Evolutionary conservation across 2,329 filamentous ascomycete genomes (phyloP).

Genomic region (Exophiala bonariae): DNA sequence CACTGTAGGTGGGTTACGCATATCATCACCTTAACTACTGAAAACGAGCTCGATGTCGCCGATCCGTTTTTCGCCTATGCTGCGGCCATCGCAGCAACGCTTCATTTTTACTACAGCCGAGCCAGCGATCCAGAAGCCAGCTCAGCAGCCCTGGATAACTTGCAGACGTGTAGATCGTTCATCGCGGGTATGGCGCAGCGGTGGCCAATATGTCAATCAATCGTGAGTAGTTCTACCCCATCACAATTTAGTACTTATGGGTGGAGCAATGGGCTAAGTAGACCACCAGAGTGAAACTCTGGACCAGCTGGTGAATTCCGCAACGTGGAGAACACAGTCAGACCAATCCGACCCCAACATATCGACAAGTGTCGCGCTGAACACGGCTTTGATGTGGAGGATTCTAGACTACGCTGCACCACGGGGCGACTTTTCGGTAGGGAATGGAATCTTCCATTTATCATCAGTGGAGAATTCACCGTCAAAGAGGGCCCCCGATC

Average conservation of each 20-base stretch:
- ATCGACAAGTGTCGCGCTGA: slow-evolving; percentile 55
- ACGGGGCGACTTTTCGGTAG: slow-evolving; percentile 43
- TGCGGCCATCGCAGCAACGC: slow-evolving; percentile 53
- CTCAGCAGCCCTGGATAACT: slow-evolving; percentile 47
- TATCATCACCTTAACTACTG: slow-evolving; percentile 55
- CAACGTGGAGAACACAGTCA: slow-evolving; percentile 39
- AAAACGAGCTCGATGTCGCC: slow-evolving; percentile 50
- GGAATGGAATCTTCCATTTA: slow-evolving; percentile 39
- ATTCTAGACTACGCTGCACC: slow-evolving; percentile 49
- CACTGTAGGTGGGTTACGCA: slow-evolving; percentile 56
- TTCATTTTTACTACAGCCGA: slow-evolving; percentile 56
- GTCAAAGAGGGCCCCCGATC: slow-evolving; percentile 50
- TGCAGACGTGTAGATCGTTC: slow-evolving; percentile 49
- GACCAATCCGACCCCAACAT: slow-evolving; percentile 49
- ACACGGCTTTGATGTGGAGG: slow-evolving; percentile 55
- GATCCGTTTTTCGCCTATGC: slow-evolving; percentile 55
- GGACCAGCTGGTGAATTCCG: slow-evolving; percentile 51
- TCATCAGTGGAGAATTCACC: slow-evolving; percentile 37
- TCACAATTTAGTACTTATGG: no score
- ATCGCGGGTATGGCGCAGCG: neutral
- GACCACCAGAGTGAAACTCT: slow-evolving; percentile 45
- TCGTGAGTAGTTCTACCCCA: slow-evolving; percentile 38
- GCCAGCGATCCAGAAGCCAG: slow-evolving; percentile 50
- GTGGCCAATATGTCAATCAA: slow-evolving; percentile 46
- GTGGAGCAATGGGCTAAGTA: neutral